Conservation (phyloP, 2,329 filamentous ascomycete genomes). For the Colletotrichum sidae region DNA sequence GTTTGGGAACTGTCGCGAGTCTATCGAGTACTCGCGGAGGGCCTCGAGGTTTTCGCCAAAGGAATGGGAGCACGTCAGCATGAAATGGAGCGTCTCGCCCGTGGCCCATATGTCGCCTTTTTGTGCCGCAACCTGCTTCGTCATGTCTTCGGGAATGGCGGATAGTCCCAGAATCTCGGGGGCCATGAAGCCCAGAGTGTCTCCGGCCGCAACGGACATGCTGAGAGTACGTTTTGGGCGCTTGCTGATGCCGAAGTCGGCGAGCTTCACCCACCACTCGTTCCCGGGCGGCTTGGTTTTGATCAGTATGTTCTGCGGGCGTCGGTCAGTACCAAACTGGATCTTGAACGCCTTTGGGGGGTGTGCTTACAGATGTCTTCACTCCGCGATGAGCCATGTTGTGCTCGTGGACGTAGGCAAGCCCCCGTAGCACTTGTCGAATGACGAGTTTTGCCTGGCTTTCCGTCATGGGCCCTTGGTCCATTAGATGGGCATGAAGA, state of each 20-base stretch:
- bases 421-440: slow-evolving; percentile 12
- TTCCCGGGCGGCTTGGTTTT: background rate
- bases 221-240: slow-evolving; percentile 5
- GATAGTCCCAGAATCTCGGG: slow-evolving; percentile 14
- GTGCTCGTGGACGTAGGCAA: slow-evolving; percentile 17
- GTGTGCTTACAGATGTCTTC: slow-evolving; percentile 8
- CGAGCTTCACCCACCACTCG: slow-evolving; percentile 25
- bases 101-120: slow-evolving; percentile 18
- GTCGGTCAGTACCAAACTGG: background rate
- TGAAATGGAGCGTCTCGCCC: slow-evolving; percentile 14
- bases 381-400: slow-evolving; percentile 9
- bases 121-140: slow-evolving; percentile 3
- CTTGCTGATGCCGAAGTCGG: slow-evolving; percentile 24
- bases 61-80: slow-evolving; percentile 11
- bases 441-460: slow-evolving; percentile 5
- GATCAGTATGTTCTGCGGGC: slow-evolving; percentile 3
- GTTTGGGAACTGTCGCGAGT: slow-evolving; percentile 7
- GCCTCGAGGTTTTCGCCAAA: slow-evolving; percentile 9
- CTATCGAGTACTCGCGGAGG: slow-evolving; percentile 2
- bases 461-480: slow-evolving; percentile 10
- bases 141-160: background rate
- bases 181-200: slow-evolving; percentile 8
- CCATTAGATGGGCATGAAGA: slow-evolving; percentile 7
- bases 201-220: slow-evolving; percentile 3
- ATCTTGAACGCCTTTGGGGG: background rate